These are phyloP conservation scores for Galium porrigens DNA, from an alignment of 305 asterid genomes.

Conservation along the genomic window DNA sequence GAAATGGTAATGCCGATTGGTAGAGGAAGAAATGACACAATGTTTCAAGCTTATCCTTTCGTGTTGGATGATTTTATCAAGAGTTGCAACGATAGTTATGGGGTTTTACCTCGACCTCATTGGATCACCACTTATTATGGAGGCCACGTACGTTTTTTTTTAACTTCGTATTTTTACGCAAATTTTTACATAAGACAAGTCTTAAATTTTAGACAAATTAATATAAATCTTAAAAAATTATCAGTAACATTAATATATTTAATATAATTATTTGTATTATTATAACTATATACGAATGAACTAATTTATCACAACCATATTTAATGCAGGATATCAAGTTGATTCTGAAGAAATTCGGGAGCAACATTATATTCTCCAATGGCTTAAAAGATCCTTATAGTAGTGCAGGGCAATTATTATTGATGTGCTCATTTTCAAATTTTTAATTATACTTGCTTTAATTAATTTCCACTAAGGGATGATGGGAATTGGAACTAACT, in stretches of 20 bases:
- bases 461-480: neutral
- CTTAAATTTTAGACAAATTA: too few relatives aligned
- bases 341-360: slow-evolving; percentile 42
- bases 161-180: neutral
- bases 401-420: slow-evolving; percentile 42
- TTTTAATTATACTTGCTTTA: neutral
- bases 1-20: slow-evolving; percentile 19
- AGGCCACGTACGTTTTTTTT: slow-evolving; percentile 16
- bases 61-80: neutral
- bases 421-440: too few relatives aligned
- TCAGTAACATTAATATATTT: too few relatives aligned
- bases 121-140: slow-evolving; percentile 22
- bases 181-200: too few relatives aligned
- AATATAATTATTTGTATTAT: too few relatives aligned
- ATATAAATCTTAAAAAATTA: too few relatives aligned
- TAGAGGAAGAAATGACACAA: slow-evolving; percentile 5
- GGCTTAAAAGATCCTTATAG: slow-evolving; percentile 65
- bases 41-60: slow-evolving; percentile 15
- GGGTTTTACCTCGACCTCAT: slow-evolving; percentile 20
- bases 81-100: slow-evolving; percentile 3
- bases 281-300: too few relatives aligned
- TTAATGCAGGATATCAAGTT: slow-evolving; percentile 41
- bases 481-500: neutral
- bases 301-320: neutral
- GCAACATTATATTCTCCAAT: slow-evolving; percentile 73